Base-by-base conservation (phyloP, 495 filamentous ascomycete species). In the Monascus purpureus region DNA sequence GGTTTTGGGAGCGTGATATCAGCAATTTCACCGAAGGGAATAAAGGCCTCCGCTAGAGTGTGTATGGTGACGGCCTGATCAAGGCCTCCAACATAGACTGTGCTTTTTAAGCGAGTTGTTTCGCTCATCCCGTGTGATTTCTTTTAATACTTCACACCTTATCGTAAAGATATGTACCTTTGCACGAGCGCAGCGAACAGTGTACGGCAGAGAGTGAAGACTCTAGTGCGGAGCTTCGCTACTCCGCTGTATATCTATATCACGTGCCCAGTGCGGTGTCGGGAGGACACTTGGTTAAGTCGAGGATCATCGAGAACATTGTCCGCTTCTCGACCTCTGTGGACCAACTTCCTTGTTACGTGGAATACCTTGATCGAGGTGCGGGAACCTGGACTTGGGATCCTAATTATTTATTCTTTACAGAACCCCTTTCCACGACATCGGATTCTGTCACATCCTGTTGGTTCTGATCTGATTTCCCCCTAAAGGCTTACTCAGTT, bases 1-100 rank as follows among this genome's bases (percentile, higher is more conserved):
- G 90, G 79, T 49, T 82, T 84, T 18, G 90, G 90, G 14, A 97
- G 62, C 9, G 82, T 78, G 37, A 97, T 75, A 46, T 93, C 84
- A 32, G 78, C 72, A 38, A 99, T 81, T 47, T 93, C 85, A 41
- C 90, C 90, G 47, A 99, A 99, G 0, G 92, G 92, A 17, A 96
- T 66, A 63, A 99, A 99, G 22, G 86, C 85, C 43, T 87, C 81
- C 28, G 87, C 77, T 28, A 97, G 67, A 25, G 75, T 79, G 18
- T 71, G 63, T 14, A 66, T 52, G 8, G 77, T 86, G 28, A 93
- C 83, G 15, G 74, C 65, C 36, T 78, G 74, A 40, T 90, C 79
- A 15, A 97, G 73, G 25, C 87, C 87, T 32, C 88, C 86, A 32
- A 96, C 77, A 47, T 90, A 92, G 39, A 97, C 62, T 18, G 90